Percentiles rank a stretch among this genome's conserved stretches.
Evolutionary conservation across 768 basidiomycete genomes (phyloP).

Genomic region (Nidularia sp.): DNA sequence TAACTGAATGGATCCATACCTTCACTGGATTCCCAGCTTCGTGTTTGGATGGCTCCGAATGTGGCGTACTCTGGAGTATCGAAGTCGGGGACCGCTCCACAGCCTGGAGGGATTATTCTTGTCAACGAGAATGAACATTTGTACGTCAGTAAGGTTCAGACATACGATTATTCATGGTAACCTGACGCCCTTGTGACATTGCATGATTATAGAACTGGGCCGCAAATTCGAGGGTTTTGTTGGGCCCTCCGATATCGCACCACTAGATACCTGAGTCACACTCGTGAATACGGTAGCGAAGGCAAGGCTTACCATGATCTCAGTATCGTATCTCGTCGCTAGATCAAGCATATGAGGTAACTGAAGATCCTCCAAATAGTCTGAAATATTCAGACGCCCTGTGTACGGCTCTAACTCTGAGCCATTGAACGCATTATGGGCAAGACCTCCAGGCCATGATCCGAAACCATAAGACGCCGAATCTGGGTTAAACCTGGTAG

Average conservation of each 20-base stretch:
- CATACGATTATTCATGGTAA: conserved; percentile 35
- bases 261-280: conserved; percentile 23
- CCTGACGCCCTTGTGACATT: conserved; percentile 33
- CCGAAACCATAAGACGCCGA: conserved; percentile 45
- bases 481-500: conserved; percentile 48
- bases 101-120: conserved; percentile 24
- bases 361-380: conserved; percentile 49
- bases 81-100: conserved; percentile 47
- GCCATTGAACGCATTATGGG: conserved; percentile 44
- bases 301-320: conserved; percentile 43
- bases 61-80: conserved; percentile 52
- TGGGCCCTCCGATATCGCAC: conserved; percentile 56
- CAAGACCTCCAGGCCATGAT: conserved; percentile 50
- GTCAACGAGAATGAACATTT: background rate
- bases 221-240: conserved; percentile 39
- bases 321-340: conserved; percentile 40
- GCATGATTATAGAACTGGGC: conserved; percentile 43
- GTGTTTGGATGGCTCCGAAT: conserved; percentile 41
- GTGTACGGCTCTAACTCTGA: conserved; percentile 50
- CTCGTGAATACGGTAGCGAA: too few species aligned
- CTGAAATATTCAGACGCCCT: conserved; percentile 41
- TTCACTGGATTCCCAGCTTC: conserved; percentile 55
- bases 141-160: background rate
- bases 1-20: conserved; percentile 55
- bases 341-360: conserved; percentile 49